phyloP scores from a whole-genome alignment of 1,284 basidiomycete genomes.

The Xerocomus nothofagi region DNA sequence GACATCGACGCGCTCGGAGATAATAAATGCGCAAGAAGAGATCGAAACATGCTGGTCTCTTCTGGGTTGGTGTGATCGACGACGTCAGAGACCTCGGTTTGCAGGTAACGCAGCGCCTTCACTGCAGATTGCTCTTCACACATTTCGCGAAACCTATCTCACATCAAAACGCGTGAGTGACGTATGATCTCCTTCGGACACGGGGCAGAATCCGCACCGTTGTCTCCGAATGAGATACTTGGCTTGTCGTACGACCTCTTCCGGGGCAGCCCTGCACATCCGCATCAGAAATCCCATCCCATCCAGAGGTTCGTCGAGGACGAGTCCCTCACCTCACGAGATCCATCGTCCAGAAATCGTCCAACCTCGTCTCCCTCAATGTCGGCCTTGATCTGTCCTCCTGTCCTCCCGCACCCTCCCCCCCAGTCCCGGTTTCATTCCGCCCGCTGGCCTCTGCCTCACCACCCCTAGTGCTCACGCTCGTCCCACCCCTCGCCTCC shows the following conservation, averaged over 20 bases:
- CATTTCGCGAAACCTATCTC: slow-evolving; percentile 71
- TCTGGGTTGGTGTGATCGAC: slow-evolving; percentile 65
- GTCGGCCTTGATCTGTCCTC: slow-evolving; percentile 22
- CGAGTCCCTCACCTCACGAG: slow-evolving; percentile 51
- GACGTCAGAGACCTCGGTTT: slow-evolving; percentile 64
- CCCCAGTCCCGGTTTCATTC: background rate
- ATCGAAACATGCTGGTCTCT: slow-evolving; percentile 63
- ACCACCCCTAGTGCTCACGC: background rate
- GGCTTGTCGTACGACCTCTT: slow-evolving; percentile 60
- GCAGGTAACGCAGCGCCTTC: slow-evolving; percentile 70
- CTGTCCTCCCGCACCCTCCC: background rate
- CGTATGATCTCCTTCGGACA: no score
- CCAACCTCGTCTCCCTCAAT: slow-evolving; percentile 50
- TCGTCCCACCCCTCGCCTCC: background rate
- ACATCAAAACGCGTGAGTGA: background rate
- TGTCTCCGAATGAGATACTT: slow-evolving; percentile 65
- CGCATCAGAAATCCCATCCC: background rate
- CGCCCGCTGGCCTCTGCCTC: background rate
- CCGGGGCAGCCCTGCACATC: slow-evolving; percentile 49
- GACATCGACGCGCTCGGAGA: slow-evolving; percentile 12
- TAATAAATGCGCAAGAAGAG: slow-evolving; percentile 66
- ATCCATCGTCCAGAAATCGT: slow-evolving; percentile 76
- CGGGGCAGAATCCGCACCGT: slow-evolving; percentile 46
- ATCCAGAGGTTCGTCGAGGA: background rate
- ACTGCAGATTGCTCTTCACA: slow-evolving; percentile 63